Conservation (phyloP, 306 rosid genomes). For the Prunus armeniaca region DNA sequence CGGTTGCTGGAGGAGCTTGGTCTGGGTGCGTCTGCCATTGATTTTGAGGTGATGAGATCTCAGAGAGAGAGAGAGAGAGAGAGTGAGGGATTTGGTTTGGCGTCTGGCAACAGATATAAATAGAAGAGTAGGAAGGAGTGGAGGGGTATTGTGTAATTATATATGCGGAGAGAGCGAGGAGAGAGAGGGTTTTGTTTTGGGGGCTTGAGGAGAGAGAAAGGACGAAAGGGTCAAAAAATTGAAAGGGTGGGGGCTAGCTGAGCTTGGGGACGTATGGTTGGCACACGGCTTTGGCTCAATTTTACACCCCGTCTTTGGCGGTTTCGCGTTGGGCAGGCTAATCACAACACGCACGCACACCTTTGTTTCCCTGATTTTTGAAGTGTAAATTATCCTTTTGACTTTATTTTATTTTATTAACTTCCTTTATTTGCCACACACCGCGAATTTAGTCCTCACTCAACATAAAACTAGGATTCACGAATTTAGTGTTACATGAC, state of each 20-base stretch:
- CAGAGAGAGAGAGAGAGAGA: background rate
- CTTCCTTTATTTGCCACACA: no score
- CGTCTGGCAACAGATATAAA: background rate
- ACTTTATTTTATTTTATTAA: no score
- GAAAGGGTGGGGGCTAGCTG: background rate
- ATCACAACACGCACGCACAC: background rate
- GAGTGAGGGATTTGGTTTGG: background rate
- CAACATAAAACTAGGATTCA: no score
- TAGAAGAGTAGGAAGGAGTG: no score
- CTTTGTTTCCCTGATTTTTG: no score
- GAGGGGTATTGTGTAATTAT: background rate
- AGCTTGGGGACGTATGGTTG: background rate
- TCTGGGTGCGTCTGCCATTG: slow-evolving; percentile 53
- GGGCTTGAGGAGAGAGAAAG: background rate
- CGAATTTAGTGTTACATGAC: no score
- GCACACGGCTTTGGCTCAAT: slow-evolving; percentile 20
- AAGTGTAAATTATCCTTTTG: no score
- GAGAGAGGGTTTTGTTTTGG: background rate
- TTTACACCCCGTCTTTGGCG: background rate
- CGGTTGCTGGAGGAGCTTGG: slow-evolving; percentile 18
- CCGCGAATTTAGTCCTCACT: no score
- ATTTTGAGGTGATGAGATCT: background rate
- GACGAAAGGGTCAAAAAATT: slow-evolving; percentile 5
- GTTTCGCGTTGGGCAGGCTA: background rate
- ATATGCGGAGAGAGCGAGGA: background rate